Base-by-base conservation (phyloP, 2,329 filamentous ascomycete species). In the Diaporthe humulicola region DNA sequence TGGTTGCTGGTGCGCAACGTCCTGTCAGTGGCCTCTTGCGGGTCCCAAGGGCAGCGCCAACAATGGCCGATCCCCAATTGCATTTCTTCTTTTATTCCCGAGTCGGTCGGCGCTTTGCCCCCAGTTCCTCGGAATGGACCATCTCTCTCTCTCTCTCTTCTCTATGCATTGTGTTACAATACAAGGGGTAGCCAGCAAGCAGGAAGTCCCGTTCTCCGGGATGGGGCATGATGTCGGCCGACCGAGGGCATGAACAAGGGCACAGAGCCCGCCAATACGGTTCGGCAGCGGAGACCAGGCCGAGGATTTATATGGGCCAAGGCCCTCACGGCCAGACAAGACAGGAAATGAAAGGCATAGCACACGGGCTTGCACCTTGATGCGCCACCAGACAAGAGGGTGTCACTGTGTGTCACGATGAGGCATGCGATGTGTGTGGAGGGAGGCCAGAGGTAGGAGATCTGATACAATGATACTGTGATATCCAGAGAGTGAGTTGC, bases 381-480 rank as follows among this genome's bases (percentile, higher is more conserved):
- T 52, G 64, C 64, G 45, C 33, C 30, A 25, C 64, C n/a, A n/a
- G 7, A 25, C 15, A 38, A 67, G 42, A 52, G 22, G 61, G 61
- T 67, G 61, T 52, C 45, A 48, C 8, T 30, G 61, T 67, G 61
- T 52, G 61, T 67, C 61, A 67, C 45, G 14, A 36, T 66, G 61
- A 50, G 45, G 61, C 61, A 25, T 42, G 58, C 58, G 8, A 28
- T 45, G 60, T 19, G 19, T 7, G 40, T 64, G 45, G n/a, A n/a
- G n/a, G 38, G 60, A 48, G 40, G 28, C 40, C 10, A 64, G 33
- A 60, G 56, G 19, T 33, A 30, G 42, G 45, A 52, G 45, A 67
- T 67, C 64, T 67, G 64, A 67, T 40, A 67, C 64, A 52, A 67
- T 67, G 64, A 67, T 67, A 52, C 64, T 67, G 64, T 67, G 45